Percentiles rank a stretch among this genome's conserved stretches.
These are phyloP conservation scores for Sporothrix protearum DNA, from an alignment of 2,329 filamentous ascomycete species.

Conservation along the genomic window DNA sequence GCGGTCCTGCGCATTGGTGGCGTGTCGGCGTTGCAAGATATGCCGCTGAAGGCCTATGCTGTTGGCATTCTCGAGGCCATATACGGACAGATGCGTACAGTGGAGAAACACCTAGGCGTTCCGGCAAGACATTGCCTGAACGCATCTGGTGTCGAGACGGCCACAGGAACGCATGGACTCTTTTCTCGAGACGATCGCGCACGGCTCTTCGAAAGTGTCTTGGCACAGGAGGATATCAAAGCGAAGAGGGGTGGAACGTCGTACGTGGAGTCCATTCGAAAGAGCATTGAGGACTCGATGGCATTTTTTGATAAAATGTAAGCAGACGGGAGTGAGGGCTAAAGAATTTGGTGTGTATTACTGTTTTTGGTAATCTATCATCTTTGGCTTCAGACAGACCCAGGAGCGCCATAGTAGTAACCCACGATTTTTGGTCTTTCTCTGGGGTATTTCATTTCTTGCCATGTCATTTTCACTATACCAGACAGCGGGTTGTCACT, in stretches of 20 bases:
- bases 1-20: slow-evolving; percentile 12
- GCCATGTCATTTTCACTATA: not conserved
- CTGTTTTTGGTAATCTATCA: too few relatives aligned
- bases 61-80: slow-evolving; percentile 5
- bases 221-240: slow-evolving; percentile 4
- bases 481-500: too few relatives aligned
- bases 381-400: too few relatives aligned
- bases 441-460: not conserved
- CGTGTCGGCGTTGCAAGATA: not conserved
- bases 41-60: slow-evolving; percentile 1
- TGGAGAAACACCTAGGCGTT: not conserved
- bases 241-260: not conserved
- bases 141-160: not conserved
- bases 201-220: not conserved
- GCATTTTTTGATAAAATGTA: not conserved
- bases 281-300: not conserved
- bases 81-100: not conserved
- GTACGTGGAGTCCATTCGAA: slow-evolving; percentile 6
- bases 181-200: not conserved
- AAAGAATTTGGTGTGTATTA: not conserved
- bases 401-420: too few relatives aligned
- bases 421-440: not conserved
- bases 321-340: not conserved
- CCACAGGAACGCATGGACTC: not conserved
- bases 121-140: not conserved